phyloP scores from a whole-genome alignment of 2,329 filamentous ascomycete genomes.

The Berkeleyomyces basicola region DNA sequence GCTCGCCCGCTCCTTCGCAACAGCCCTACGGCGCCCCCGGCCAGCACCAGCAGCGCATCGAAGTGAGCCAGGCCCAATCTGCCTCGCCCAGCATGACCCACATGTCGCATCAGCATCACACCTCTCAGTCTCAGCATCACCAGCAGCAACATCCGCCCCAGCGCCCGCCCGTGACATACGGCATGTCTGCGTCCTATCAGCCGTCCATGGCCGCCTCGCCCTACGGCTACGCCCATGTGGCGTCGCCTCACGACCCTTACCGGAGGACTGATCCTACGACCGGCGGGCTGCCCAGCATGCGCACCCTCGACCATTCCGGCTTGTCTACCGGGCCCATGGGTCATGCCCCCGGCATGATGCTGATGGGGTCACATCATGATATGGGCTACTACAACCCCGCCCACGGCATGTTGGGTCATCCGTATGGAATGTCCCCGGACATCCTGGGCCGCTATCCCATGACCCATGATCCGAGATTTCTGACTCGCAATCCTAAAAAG shows the following conservation, averaged over 20 bases:
- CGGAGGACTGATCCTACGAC: slow-evolving; percentile 7
- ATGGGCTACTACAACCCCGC: slow-evolving; percentile 9
- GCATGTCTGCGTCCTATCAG: slow-evolving; percentile 9
- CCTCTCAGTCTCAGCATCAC: neutral
- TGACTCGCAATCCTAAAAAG: slow-evolving; percentile 39
- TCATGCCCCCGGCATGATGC: slow-evolving; percentile 4
- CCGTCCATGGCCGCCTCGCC: slow-evolving; percentile 5
- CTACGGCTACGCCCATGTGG: slow-evolving; percentile 10
- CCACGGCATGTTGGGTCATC: slow-evolving; percentile 5
- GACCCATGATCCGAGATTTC: slow-evolving; percentile 32
- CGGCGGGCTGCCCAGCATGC: slow-evolving; percentile 24
- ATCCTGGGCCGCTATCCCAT: slow-evolving; percentile 30
- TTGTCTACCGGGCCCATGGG: slow-evolving; percentile 1
- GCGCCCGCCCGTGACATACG: slow-evolving; percentile 9
- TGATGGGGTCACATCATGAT: slow-evolving; percentile 12
- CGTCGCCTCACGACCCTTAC: slow-evolving; percentile 9
- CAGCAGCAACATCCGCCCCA: neutral
- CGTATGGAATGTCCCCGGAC: slow-evolving; percentile 28
- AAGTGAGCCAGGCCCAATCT: slow-evolving; percentile 9
- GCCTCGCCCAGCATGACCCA: slow-evolving; percentile 9
- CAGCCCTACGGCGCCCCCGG: neutral
- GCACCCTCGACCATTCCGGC: slow-evolving; percentile 22
- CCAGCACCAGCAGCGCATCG: slow-evolving; percentile 7
- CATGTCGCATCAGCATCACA: slow-evolving; percentile 4
- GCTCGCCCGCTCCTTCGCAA: slow-evolving; percentile 6